phyloP scores from a whole-genome alignment of 176 grass and related monocot species.

The Oryza coarctata region DNA sequence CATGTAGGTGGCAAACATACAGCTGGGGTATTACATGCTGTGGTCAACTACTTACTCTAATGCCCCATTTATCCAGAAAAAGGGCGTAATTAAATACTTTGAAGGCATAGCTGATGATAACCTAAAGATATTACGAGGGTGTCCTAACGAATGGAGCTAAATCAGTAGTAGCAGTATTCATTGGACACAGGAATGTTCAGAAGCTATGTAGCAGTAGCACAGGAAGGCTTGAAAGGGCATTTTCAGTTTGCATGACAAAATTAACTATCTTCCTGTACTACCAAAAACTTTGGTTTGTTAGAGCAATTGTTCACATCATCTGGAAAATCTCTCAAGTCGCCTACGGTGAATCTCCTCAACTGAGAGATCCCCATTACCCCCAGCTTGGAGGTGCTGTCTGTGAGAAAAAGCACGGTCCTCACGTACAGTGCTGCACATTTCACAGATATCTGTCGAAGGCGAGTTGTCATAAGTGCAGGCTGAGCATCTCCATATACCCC shows the following conservation, averaged over 20 bases:
- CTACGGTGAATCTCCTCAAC: constrained; percentile 74
- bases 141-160: background rate
- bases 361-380: constrained; percentile 25
- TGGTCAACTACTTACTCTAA: background rate
- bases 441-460: constrained; percentile 54
- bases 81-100: background rate
- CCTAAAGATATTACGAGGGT: background rate
- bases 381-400: constrained; percentile 19
- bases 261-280: background rate
- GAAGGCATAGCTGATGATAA: background rate
- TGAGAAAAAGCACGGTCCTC: constrained; percentile 23
- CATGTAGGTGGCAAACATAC: background rate
- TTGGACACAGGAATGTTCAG: background rate
- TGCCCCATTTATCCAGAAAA: background rate
- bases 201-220: background rate
- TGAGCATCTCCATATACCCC: constrained; percentile 66
- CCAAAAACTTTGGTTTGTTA: background rate
- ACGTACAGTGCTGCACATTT: constrained; percentile 73
- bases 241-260: background rate
- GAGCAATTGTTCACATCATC: constrained; percentile 37
- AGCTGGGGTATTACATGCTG: background rate
- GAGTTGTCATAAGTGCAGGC: constrained; percentile 90
- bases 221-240: background rate
- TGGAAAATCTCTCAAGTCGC: constrained; percentile 67
- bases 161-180: background rate